phyloP scores from a whole-genome alignment of 2,329 filamentous ascomycete genomes.

The Lojkania enalia region DNA sequence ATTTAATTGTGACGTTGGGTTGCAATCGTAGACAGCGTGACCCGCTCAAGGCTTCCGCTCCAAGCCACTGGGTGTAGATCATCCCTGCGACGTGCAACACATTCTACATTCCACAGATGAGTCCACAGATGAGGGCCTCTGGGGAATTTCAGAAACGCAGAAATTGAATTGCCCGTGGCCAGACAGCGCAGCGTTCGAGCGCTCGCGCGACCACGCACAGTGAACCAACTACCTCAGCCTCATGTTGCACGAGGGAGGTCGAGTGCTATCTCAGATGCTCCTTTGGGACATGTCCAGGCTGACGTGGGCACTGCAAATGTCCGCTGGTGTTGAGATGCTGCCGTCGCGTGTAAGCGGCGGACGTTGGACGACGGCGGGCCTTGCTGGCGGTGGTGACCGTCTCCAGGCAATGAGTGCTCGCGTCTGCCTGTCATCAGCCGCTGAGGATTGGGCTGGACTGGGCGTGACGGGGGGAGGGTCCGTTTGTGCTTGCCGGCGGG shows the following conservation, averaged over 20 bases:
- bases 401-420: constrained; percentile 6
- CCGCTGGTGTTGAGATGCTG: constrained; percentile 11
- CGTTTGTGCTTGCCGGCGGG: constrained; percentile 11
- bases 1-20: no score
- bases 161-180: no score
- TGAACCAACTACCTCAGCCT: constrained; percentile 15
- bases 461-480: background rate
- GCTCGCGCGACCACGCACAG: no score
- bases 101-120: no score
- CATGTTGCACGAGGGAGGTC: constrained; percentile 11
- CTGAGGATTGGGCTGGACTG: background rate
- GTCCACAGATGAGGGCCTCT: no score
- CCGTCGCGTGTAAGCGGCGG: constrained; percentile 4
- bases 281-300: constrained; percentile 5
- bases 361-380: constrained; percentile 1
- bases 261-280: constrained; percentile 1
- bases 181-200: no score
- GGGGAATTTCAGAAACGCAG: no score
- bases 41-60: constrained; percentile 8
- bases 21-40: constrained; percentile 15
- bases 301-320: constrained; percentile 21
- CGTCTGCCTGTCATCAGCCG: constrained; percentile 7
- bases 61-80: constrained; percentile 14
- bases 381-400: background rate
- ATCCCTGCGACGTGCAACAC: constrained; percentile 5